These are phyloP conservation scores for Oidium heveae DNA, from an alignment of 2,329 filamentous ascomycete species.

Conservation along the genomic window DNA sequence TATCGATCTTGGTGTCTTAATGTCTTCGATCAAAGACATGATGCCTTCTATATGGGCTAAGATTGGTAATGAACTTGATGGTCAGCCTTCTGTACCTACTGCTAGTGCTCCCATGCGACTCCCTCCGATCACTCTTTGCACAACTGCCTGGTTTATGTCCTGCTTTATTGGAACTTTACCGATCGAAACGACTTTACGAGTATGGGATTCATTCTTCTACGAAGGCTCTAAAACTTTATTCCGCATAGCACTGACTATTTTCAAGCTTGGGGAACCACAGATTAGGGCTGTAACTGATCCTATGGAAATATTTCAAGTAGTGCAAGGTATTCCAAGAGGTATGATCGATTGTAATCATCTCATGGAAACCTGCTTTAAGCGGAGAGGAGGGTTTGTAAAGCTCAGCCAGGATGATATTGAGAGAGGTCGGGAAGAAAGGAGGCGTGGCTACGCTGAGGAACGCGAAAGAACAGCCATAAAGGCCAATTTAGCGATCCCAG, in stretches of 20 bases:
- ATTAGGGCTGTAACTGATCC: conserved; percentile 61
- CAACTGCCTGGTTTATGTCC: conserved; percentile 96
- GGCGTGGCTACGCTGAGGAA: conserved; percentile 19
- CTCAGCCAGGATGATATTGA: conserved; percentile 66
- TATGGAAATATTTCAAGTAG: conserved; percentile 89
- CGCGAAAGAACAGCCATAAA: conserved; percentile 6
- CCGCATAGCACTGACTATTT: conserved; percentile 70
- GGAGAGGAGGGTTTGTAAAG: conserved; percentile 53
- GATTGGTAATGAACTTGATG: conserved; percentile 53
- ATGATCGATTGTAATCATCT: conserved; percentile 62
- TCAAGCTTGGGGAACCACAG: conserved; percentile 64
- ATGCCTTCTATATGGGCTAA: conserved; percentile 71
- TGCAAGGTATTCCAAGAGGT: conserved; percentile 61
- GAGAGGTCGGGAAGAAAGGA: conserved; percentile 42
- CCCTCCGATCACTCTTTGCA: conserved; percentile 74
- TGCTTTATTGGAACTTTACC: conserved; percentile 83
- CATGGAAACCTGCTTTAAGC: conserved; percentile 54
- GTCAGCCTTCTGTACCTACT: conserved; percentile 7
- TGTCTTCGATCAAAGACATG: conserved; percentile 60
- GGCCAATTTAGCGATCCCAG: neutral
- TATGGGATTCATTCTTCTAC: conserved; percentile 93
- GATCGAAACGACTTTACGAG: conserved; percentile 70
- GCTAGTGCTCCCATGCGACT: conserved; percentile 24
- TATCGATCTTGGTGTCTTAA: conserved; percentile 79
- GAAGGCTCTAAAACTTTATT: conserved; percentile 88